phyloP scores from a whole-genome alignment of 176 grass and related monocot species.

The Oryza rufipogon region DNA sequence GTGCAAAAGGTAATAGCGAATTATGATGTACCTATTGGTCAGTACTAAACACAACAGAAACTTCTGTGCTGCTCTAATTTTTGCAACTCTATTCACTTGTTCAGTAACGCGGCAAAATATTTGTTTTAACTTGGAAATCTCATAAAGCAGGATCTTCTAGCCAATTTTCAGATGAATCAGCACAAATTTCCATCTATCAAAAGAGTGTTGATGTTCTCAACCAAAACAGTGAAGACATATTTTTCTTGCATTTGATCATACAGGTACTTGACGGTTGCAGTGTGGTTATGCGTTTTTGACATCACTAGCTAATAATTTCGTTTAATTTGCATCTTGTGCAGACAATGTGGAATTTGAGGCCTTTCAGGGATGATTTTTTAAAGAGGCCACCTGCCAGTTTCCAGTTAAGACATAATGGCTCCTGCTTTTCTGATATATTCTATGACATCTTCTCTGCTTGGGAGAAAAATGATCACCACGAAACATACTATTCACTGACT shows the following conservation, averaged over 20 bases:
- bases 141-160: conserved; percentile 26
- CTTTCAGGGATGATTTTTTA: conserved; percentile 20
- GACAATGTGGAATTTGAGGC: conserved; percentile 20
- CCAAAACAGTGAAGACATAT: conserved; percentile 10
- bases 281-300: neutral
- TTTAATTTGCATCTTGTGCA: neutral
- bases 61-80: neutral
- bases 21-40: neutral
- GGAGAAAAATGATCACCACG: conserved; percentile 21
- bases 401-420: neutral
- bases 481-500: neutral
- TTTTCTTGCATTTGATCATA: conserved; percentile 20
- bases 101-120: neutral
- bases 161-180: conserved; percentile 3
- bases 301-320: neutral
- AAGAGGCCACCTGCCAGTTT: conserved; percentile 5
- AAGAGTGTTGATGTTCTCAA: conserved; percentile 5
- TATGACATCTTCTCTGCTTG: conserved; percentile 22
- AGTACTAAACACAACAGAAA: neutral
- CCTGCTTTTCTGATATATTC: neutral
- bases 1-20: neutral
- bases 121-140: conserved; percentile 15
- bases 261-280: neutral
- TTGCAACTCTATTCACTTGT: neutral
- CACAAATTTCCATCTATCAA: conserved; percentile 5